Conservation (phyloP, 768 basidiomycete species). For the Hygrophorus pudorinus region DNA sequence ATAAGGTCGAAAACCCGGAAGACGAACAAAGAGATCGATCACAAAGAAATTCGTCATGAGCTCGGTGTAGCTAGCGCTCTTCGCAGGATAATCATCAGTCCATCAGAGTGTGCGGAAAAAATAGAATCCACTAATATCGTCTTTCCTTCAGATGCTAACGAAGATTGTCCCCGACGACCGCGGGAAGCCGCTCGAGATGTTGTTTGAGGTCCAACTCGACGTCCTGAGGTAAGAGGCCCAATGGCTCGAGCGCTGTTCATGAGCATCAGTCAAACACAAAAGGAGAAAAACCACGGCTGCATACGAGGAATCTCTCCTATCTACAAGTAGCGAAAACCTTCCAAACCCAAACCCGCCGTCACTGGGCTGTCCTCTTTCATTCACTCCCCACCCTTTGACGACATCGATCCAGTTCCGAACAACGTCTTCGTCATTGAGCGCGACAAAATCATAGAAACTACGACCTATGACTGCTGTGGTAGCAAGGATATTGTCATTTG, state of each 20-base stretch:
- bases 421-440: conserved; percentile 47
- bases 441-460: conserved; percentile 70
- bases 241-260: conserved; percentile 21
- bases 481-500: conserved; percentile 59
- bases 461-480: conserved; percentile 51
- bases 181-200: conserved; percentile 3
- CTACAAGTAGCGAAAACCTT: conserved; percentile 45
- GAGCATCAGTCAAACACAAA: conserved; percentile 2
- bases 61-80: conserved; percentile 21
- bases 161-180: conserved; percentile 6
- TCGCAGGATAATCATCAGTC: conserved; percentile 70
- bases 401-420: conserved; percentile 69
- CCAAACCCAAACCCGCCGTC: conserved; percentile 83
- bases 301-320: conserved; percentile 57
- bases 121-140: conserved; percentile 66
- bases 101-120: conserved; percentile 80
- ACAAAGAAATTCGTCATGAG: not conserved
- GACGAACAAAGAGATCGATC: conserved; percentile 3
- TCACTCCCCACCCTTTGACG: conserved; percentile 78
- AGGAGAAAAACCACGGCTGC: conserved; percentile 11
- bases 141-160: conserved; percentile 12
- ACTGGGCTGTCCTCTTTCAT: conserved; percentile 73
- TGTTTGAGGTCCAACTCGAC: conserved; percentile 15
- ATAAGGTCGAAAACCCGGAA: not conserved
- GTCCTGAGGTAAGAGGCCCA: conserved; percentile 19